phyloP scores from a whole-genome alignment of 1,284 basidiomycete species.

The Naganishia sp. region DNA sequence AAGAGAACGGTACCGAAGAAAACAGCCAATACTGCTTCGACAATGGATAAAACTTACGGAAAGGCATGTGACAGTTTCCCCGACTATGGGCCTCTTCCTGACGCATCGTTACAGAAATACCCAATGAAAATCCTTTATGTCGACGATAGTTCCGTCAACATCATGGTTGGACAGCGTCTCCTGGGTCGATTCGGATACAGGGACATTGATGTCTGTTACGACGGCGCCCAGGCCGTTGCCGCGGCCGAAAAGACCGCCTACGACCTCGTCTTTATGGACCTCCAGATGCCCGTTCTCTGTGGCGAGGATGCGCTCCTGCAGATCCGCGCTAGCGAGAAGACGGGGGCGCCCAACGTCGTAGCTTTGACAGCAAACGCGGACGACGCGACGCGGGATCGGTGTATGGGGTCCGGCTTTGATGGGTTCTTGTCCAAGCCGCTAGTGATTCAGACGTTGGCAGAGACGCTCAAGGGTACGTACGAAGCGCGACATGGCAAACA shows the following conservation, averaged over 20 bases:
- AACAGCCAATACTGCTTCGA: background rate
- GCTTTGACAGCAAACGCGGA: conserved; percentile 51
- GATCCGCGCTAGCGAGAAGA: conserved; percentile 38
- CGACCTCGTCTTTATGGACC: conserved; percentile 49
- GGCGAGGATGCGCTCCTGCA: conserved; percentile 17
- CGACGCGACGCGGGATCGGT: conserved; percentile 41
- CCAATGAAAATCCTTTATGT: conserved; percentile 49
- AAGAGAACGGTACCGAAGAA: background rate
- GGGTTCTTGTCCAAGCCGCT: conserved; percentile 48
- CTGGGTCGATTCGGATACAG: conserved; percentile 45
- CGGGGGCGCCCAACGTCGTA: conserved; percentile 45
- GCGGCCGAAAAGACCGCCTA: conserved; percentile 42
- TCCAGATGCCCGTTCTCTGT: conserved; percentile 44
- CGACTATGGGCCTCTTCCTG: background rate
- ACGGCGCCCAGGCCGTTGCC: conserved; percentile 48
- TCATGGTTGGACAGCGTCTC: conserved; percentile 40
- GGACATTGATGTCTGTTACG: conserved; percentile 40
- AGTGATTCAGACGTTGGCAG: conserved; percentile 26
- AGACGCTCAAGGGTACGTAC: conserved; percentile 17
- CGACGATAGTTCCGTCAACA: conserved; percentile 51
- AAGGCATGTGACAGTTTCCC: conserved; percentile 1
- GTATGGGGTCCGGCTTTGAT: conserved; percentile 42
- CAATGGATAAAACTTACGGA: conserved; percentile 26
- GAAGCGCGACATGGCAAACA: conserved; percentile 2
- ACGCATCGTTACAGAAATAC: conserved; percentile 6